phyloP scores from a whole-genome alignment of 768 basidiomycete species.

The Termitomyces sp. region DNA sequence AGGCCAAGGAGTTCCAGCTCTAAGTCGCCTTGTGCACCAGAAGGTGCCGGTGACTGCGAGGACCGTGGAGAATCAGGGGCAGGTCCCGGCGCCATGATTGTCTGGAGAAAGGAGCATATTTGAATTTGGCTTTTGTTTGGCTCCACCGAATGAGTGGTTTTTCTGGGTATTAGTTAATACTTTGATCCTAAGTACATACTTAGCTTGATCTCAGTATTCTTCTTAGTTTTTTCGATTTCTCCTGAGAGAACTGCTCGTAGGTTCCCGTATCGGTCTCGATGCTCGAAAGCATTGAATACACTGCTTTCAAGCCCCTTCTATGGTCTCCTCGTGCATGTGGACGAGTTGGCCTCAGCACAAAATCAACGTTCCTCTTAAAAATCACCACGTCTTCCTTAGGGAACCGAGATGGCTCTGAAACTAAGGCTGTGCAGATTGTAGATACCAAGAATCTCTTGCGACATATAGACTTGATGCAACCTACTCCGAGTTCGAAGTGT shows the following conservation, averaged over 20 bases:
- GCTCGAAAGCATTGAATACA: too few species aligned
- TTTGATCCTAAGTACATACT: too few species aligned
- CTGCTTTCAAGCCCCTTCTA: conserved; percentile 1
- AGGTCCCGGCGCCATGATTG: conserved; percentile 14
- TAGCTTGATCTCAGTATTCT: too few species aligned
- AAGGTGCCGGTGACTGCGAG: conserved; percentile 68
- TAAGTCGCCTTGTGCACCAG: conserved; percentile 65
- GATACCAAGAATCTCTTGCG: conserved; percentile 15
- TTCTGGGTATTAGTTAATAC: too few species aligned
- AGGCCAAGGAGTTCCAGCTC: conserved; percentile 74
- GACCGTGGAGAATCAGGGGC: conserved; percentile 68
- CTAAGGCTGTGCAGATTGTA: conserved; percentile 17
- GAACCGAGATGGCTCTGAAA: conserved; percentile 15
- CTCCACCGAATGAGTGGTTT: neutral
- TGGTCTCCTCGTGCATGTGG: conserved; percentile 11
- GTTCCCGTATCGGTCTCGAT: too few species aligned
- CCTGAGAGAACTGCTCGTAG: conserved; percentile 5
- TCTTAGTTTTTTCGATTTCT: conserved; percentile 6
- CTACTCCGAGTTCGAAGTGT: conserved; percentile 13
- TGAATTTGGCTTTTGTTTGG: conserved; percentile 8
- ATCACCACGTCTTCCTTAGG: conserved; percentile 18
- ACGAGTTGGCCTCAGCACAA: too few species aligned
- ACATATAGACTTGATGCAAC: conserved; percentile 9
- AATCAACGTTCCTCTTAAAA: conserved; percentile 18
- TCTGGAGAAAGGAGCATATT: neutral